Conservation (phyloP, 371 early-diverging fungal species). For the Funneliformis caledonium region DNA sequence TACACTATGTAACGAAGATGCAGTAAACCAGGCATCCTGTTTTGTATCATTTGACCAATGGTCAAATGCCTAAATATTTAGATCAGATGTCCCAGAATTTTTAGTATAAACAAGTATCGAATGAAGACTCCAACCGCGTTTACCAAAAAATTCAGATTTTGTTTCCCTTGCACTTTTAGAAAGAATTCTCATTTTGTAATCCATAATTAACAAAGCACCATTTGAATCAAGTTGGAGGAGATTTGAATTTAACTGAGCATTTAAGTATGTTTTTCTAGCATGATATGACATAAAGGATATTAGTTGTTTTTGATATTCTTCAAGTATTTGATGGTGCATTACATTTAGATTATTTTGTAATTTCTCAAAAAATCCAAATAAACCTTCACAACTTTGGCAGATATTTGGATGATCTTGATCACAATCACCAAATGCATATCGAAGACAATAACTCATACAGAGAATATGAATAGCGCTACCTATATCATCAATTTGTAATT, state of each 20-base stretch:
- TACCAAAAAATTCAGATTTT: no score
- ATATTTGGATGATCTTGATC: neutral
- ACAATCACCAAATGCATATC: slow-evolving; percentile 22
- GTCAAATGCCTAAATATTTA: neutral
- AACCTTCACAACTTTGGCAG: neutral
- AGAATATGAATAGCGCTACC: neutral
- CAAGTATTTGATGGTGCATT: neutral
- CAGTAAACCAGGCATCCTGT: neutral
- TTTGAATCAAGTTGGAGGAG: no score
- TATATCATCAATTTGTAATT: neutral
- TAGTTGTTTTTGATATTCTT: slow-evolving; percentile 13
- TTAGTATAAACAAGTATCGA: no score
- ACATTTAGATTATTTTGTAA: no score
- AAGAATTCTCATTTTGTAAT: no score
- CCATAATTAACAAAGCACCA: no score
- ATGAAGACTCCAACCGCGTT: no score
- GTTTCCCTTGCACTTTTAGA: neutral
- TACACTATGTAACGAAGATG: neutral
- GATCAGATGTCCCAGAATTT: no score
- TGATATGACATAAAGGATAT: neutral
- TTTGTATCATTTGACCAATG: neutral
- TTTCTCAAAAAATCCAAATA: neutral
- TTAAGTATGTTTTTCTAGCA: slow-evolving; percentile 5
- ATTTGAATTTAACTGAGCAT: slow-evolving; percentile 6
- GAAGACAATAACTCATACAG: slow-evolving; percentile 17